phyloP scores from a whole-genome alignment of 148 eudicot species.

The Amaranthus palmeri region DNA sequence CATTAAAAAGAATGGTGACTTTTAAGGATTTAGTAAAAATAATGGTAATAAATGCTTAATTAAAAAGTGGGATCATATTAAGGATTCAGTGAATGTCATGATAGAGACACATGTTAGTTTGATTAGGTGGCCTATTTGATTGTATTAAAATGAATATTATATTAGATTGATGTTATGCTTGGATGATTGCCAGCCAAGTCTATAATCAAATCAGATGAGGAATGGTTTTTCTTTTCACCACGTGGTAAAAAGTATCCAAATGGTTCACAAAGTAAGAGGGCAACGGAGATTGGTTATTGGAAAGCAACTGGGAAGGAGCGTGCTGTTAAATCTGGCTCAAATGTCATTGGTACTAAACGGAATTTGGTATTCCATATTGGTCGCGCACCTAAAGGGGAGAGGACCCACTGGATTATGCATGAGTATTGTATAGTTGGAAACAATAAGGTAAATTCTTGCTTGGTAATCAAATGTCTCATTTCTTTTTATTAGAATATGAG shows the following conservation, averaged over 20 bases:
- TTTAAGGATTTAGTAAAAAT: no score
- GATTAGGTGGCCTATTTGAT: no score
- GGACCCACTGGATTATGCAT: conserved; percentile 96
- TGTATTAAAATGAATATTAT: no score
- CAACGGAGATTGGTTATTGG: conserved; percentile 89
- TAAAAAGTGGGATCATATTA: no score
- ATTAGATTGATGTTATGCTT: no score
- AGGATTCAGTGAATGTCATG: no score
- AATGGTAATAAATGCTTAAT: no score
- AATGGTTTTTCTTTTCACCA: conserved; percentile 92
- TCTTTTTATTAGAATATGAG: no score
- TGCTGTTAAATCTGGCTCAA: conserved; percentile 59
- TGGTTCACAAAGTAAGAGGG: conserved; percentile 83
- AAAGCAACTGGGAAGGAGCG: conserved; percentile 92
- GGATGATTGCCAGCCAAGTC: conserved; percentile 49
- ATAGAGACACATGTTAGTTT: no score
- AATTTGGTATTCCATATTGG: conserved; percentile 86
- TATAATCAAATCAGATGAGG: conserved; percentile 60
- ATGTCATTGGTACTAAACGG: conserved; percentile 67
- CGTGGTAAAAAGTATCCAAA: conserved; percentile 82
- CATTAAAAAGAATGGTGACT: no score
- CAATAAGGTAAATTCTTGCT: conserved; percentile 46
- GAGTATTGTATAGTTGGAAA: conserved; percentile 61
- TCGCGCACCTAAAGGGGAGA: conserved; percentile 84
- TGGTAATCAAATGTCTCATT: neutral